A percentile compares a stretch with the other conserved stretches of the same genome.
These are phyloP conservation scores for Coelastrella sp. DNA, from an alignment of 139 green algal genomes.

Conservation along the genomic window DNA sequence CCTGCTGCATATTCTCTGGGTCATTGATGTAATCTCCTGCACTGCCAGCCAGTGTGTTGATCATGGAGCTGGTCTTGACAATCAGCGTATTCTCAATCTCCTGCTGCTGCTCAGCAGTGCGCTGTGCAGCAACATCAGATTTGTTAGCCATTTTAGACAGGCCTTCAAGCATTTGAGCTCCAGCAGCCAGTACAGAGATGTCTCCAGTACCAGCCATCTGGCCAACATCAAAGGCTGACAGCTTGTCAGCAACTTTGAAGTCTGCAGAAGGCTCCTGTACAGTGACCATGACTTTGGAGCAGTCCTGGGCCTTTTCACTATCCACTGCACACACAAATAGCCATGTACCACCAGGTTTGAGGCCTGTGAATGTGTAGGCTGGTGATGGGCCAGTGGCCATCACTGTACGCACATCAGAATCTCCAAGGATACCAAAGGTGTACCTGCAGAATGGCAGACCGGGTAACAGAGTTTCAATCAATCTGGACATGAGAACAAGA, in stretches of 20 bases:
- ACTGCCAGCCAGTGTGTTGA: no score
- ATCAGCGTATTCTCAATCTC: no score
- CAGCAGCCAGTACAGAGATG: background rate
- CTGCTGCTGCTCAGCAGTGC: no score
- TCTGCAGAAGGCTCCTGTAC: background rate
- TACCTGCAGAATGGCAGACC: no score
- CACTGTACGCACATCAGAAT: no score
- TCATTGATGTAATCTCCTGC: no score
- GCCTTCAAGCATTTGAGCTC: background rate
- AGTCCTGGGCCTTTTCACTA: background rate
- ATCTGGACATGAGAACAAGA: no score
- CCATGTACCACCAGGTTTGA: background rate
- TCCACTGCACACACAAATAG: constrained; percentile 12
- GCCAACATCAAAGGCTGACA: background rate
- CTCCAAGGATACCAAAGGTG: no score
- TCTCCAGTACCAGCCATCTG: constrained; percentile 5
- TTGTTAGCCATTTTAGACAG: background rate
- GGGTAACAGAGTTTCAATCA: no score
- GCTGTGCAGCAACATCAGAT: no score
- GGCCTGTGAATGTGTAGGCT: background rate
- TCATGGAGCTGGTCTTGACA: no score
- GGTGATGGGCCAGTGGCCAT: background rate
- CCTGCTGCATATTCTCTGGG: no score
- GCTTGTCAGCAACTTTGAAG: constrained; percentile 1
- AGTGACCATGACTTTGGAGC: background rate